Base-by-base conservation (phyloP, 2,329 filamentous ascomycete genomes). In the Arachnopeziza araneosa region DNA sequence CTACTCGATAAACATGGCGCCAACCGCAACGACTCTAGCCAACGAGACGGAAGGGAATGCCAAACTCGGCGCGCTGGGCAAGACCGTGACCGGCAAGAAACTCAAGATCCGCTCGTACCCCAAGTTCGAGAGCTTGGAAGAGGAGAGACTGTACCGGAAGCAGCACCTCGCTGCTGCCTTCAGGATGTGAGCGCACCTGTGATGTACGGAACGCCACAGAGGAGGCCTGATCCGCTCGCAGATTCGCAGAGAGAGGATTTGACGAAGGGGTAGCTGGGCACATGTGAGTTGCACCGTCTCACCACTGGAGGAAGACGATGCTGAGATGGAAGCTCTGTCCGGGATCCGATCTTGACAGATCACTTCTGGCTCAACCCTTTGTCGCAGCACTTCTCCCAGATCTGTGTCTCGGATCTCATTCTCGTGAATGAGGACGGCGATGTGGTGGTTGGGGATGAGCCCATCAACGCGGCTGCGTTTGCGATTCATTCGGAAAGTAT, bases 221-320 rank as follows among this genome's bases (percentile, higher is more conserved):
- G 26, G 26, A 4, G 9, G 9, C 9, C 9, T 30, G 19, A 23
- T 52, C 8, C 4, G 9, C 24, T 10, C 21, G 9, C 23, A 67
- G 65, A 30, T 68, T 67, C 32, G 65, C 64, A 12, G 66, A 68
- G 32, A 60, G 63, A 50, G 64, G 66, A 12, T 68, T 68, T 65
- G 80, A 83, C 62, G 83, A 86, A 71, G 83, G 83, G 19, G 82
- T 87, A 32, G 84, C 84, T 9, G 84, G 85, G 1, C 84, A 87
- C 67, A 86, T 87, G 57, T 62, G 30, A 64, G 58, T 56, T 24
- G 32, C 2, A 22, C 19, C 30, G 23, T 1, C 7, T 14, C 24
- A 3, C 6, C 36, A 4, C 36, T 14, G 5, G 10, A 23, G 17
- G 21, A 12, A 14, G 32, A 14, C 24, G 3, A 26, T 57, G 10